Evolutionary conservation across 2,329 filamentous ascomycete genomes (phyloP).

Genomic region (Sporothrix variecibatus): DNA sequence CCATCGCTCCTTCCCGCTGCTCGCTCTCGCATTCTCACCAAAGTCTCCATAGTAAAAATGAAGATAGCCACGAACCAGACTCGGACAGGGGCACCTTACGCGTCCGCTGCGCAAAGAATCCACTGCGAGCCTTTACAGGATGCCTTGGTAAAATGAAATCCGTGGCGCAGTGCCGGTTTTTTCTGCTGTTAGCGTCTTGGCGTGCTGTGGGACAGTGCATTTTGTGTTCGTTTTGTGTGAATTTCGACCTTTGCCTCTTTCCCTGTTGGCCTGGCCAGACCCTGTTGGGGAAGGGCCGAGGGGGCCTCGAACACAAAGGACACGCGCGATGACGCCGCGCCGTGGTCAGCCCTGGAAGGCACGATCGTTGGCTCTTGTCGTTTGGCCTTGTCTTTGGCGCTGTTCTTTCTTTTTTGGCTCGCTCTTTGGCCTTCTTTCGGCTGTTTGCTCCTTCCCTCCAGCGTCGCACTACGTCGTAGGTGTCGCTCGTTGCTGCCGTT

Average conservation of each 20-base stretch:
- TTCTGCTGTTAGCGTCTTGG: conserved; percentile 21
- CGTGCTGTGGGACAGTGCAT: not conserved
- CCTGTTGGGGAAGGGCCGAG: not conserved
- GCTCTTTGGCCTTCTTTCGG: not conserved
- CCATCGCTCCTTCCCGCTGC: not conserved
- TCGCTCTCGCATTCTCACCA: not conserved
- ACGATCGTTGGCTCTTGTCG: not conserved
- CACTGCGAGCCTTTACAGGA: not conserved
- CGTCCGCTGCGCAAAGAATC: not conserved
- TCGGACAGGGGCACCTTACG: not conserved
- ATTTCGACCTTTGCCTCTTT: not conserved
- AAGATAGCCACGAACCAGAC: not conserved
- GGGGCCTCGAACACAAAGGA: not conserved
- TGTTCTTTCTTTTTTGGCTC: not conserved
- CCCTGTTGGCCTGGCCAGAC: not conserved
- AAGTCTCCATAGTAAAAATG: not conserved
- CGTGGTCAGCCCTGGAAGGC: not conserved
- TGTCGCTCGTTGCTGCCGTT: conserved; percentile 5
- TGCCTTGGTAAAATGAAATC: not conserved
- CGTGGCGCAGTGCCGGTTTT: conserved; percentile 16
- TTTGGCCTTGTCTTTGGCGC: not conserved
- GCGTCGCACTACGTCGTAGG: not conserved
- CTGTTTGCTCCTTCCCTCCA: not conserved
- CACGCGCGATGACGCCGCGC: conserved; percentile 20
- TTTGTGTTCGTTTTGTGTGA: not conserved